Evolutionary conservation across 768 basidiomycete species (phyloP).

Genomic region (Fibroporia radiculosa): DNA sequence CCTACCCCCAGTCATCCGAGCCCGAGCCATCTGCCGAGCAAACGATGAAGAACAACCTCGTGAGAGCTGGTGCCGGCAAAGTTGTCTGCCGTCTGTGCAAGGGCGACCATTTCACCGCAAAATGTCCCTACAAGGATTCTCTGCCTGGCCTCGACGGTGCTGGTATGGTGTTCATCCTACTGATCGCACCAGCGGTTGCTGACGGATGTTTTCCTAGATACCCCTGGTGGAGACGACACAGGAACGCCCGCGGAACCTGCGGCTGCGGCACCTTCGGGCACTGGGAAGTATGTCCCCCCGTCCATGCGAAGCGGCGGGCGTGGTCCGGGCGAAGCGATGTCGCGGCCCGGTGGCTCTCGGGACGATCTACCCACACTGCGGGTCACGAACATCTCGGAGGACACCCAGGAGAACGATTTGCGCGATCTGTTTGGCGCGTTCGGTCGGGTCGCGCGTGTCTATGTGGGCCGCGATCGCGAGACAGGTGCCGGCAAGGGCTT

Average conservation of each 20-base stretch:
- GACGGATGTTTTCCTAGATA: slow-evolving; percentile 22
- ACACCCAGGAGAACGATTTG: slow-evolving; percentile 90
- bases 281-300: slow-evolving; percentile 91
- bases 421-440: slow-evolving; percentile 86
- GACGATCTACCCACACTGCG: slow-evolving; percentile 96
- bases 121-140: slow-evolving; percentile 97
- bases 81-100: slow-evolving; percentile 92
- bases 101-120: slow-evolving; percentile 95
- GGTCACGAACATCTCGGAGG: slow-evolving; percentile 94
- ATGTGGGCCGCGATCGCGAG: slow-evolving; percentile 90
- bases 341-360: slow-evolving; percentile 46
- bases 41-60: slow-evolving; percentile 54
- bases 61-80: slow-evolving; percentile 75
- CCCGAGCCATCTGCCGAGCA: slow-evolving; percentile 60
- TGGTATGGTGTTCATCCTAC: slow-evolving; percentile 29
- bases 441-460: slow-evolving; percentile 82
- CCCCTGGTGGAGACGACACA: slow-evolving; percentile 30
- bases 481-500: slow-evolving; percentile 95
- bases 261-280: slow-evolving; percentile 25
- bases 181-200: too few relatives aligned
- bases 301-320: slow-evolving; percentile 76
- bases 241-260: slow-evolving; percentile 27
- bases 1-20: slow-evolving; percentile 45
- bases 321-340: slow-evolving; percentile 74
- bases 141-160: slow-evolving; percentile 64